Evolutionary conservation across 129 eudicot genomes (phyloP).

Genomic region (Dittrichia graveolens): DNA sequence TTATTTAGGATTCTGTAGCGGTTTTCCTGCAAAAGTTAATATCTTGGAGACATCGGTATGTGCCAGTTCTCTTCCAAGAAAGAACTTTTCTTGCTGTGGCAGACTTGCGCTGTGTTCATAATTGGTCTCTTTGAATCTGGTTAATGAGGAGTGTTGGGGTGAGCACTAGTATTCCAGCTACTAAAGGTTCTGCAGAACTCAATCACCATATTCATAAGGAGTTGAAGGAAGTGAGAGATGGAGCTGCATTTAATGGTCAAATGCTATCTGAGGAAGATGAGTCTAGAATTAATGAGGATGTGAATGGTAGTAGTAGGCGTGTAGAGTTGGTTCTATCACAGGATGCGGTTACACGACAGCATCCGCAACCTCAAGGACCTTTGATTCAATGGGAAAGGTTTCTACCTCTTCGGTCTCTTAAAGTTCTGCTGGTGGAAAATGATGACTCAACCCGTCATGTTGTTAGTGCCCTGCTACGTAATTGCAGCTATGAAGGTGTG

Average conservation of each 20-base stretch:
- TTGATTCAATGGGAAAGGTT: slow-evolving; percentile 71
- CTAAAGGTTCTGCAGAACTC: slow-evolving; percentile 49
- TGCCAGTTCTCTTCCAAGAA: slow-evolving; percentile 45
- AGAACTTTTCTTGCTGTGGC: slow-evolving; percentile 37
- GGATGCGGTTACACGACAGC: slow-evolving; percentile 37
- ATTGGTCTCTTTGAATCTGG: slow-evolving; percentile 62
- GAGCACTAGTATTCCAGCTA: slow-evolving; percentile 37
- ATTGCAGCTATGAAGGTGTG: slow-evolving; percentile 85
- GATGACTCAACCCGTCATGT: slow-evolving; percentile 83
- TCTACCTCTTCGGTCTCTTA: slow-evolving; percentile 61
- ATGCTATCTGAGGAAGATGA: slow-evolving; percentile 46
- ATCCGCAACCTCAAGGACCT: slow-evolving; percentile 55
- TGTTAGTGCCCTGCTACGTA: slow-evolving; percentile 71
- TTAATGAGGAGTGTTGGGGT: slow-evolving; percentile 57
- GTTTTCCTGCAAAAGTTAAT: slow-evolving; percentile 22
- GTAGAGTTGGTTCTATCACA: slow-evolving; percentile 29
- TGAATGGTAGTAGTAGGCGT: slow-evolving; percentile 27
- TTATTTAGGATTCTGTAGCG: slow-evolving; percentile 32
- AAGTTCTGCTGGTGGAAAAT: slow-evolving; percentile 71
- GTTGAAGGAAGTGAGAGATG: slow-evolving; percentile 43
- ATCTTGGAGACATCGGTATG: slow-evolving; percentile 51
- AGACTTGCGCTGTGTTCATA: slow-evolving; percentile 35
- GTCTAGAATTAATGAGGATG: slow-evolving; percentile 37
- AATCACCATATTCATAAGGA: slow-evolving; percentile 40
- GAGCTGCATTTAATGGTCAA: slow-evolving; percentile 41